Evolutionary conservation across 257 asterid species (phyloP), one percentile per base, ranked within the genome.

Genomic region (Anisodus tanguticus): DNA sequence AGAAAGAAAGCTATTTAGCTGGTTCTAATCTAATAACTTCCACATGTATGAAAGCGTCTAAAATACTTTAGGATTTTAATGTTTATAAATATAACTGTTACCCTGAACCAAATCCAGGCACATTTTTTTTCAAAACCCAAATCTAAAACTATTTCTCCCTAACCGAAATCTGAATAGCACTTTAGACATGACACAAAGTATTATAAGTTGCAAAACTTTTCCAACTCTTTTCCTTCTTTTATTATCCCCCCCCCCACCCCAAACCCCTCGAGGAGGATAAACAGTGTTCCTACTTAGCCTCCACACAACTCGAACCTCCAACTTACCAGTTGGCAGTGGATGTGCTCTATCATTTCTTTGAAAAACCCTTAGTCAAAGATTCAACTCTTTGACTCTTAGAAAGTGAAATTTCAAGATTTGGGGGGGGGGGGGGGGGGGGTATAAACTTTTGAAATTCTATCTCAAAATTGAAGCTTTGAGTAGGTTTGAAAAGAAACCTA

Each of bases 391-490:
- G 39, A 71, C 80, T 45, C 58, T 43, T 4, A 49, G 79, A 71
- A 71, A 10, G 35, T 45, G 59, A 71, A 45, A 71, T 39, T 45
- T 10, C 17, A 19, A 37, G 49, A 37, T 37, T 31, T 1, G 35
- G 35, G 35, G 35, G 1, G 35, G 35, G 35, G 35, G 35, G 35
- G 35, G 45, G 51, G 37, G 19, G 51, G 55, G 41, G 17, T 72
- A 47, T 72, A 22, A 66, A 72, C 55, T 45, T 37, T 72, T n/a
- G 41, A 67, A 16, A 72, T 72, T 71, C n/a, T 72, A 72, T 45
- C 55, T 19, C 80, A 71, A 71, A 9, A 9, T 72, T 72, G 80
- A 71, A 71, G 59, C n/a, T 39, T 72, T 45, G 59, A 72, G 54
- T 49, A 19, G 16, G 59, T 72, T 71, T 71, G 80, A 10, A n/a